Conservation (phyloP, 225 moss, liverwort and hornwort genomes). For the Neckera pumila region DNA sequence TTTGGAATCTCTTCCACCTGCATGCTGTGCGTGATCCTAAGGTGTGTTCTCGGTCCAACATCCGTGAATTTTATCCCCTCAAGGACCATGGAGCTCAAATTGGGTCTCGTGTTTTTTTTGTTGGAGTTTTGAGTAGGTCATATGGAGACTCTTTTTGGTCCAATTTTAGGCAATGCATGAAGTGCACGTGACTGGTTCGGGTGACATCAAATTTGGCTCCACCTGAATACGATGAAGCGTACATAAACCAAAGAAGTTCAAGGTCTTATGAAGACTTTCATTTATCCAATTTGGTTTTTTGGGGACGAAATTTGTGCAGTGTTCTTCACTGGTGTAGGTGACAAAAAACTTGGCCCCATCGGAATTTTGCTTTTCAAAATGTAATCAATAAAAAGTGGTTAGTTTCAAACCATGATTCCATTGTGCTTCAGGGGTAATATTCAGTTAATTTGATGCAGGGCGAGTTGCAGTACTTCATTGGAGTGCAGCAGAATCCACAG, state of each 20-base stretch:
- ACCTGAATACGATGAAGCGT: neutral
- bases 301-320: neutral
- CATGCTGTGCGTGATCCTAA: conserved; percentile 82
- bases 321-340: neutral
- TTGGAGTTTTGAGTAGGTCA: neutral
- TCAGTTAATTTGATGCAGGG: conserved; percentile 31
- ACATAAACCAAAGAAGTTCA: neutral
- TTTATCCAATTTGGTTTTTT: neutral
- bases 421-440: neutral
- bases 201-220: neutral
- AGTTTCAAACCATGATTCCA: neutral
- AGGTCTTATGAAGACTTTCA: neutral
- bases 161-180: neutral
- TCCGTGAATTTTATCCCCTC: neutral
- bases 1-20: conserved; percentile 94
- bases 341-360: neutral
- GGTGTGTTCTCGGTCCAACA: conserved; percentile 10
- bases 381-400: neutral
- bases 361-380: too few relatives aligned
- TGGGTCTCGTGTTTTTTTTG: too few relatives aligned
- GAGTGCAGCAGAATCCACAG: conserved; percentile 84
- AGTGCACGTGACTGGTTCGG: neutral
- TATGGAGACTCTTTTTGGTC: too few relatives aligned
- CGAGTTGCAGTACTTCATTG: conserved; percentile 92
- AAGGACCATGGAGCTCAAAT: neutral